Percentiles rank a stretch among this genome's conserved stretches.
Conservation (phyloP, 306 rosid genomes). For the Gynostemma pentaphyllum region DNA sequence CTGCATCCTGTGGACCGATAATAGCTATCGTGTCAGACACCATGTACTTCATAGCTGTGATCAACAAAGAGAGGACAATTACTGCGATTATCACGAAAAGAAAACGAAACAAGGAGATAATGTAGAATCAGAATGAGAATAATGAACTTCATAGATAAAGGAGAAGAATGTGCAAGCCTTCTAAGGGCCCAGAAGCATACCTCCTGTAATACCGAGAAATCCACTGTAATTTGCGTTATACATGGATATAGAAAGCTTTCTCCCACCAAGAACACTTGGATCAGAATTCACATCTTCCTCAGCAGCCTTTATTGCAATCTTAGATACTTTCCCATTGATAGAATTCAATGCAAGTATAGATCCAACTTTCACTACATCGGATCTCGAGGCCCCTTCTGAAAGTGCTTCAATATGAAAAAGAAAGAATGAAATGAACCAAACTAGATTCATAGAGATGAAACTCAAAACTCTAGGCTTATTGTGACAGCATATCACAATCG, state of each 20-base stretch:
- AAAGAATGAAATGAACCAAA: constrained; percentile 22
- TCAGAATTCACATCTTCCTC: constrained; percentile 38
- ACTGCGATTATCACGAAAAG: neutral
- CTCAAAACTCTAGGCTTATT: neutral
- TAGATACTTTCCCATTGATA: constrained; percentile 34
- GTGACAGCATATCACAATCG: neutral
- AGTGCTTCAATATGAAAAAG: constrained; percentile 19
- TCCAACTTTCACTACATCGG: constrained; percentile 31
- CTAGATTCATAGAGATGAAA: constrained; percentile 15
- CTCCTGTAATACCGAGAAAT: constrained; percentile 40
- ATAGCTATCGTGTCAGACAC: constrained; percentile 32
- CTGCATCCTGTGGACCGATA: constrained; percentile 41
- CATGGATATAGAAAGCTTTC: constrained; percentile 26
- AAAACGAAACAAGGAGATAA: neutral
- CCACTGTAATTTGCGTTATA: constrained; percentile 38
- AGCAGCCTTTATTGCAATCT: constrained; percentile 38
- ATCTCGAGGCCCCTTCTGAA: constrained; percentile 23
- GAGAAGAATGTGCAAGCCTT: neutral
- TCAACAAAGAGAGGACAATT: constrained; percentile 1
- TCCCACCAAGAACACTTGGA: constrained; percentile 32
- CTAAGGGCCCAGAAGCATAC: constrained; percentile 7
- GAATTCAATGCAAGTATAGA: constrained; percentile 27
- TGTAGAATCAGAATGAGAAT: neutral
- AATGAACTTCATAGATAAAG: neutral
- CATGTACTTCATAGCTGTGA: constrained; percentile 34